Conservation (phyloP, 129 eudicot genomes). For the Flaveria bidentis region DNA sequence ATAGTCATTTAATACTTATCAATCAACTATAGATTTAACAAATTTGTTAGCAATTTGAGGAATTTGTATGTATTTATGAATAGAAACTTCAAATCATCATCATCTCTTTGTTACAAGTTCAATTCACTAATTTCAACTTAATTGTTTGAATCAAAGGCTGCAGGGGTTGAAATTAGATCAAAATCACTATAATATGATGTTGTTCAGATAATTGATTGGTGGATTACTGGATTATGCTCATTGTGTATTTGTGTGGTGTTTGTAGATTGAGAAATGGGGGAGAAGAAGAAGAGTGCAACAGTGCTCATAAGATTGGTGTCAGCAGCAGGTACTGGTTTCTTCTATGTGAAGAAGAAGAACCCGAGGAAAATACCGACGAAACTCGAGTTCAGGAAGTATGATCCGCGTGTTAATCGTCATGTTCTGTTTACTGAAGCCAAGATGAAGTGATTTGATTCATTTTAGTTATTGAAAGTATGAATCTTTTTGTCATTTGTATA, state of each 20-base stretch:
- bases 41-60: background rate
- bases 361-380: slow-evolving; percentile 72
- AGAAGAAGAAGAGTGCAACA: slow-evolving; percentile 84
- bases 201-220: background rate
- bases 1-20: too few relatives aligned
- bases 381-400: slow-evolving; percentile 87
- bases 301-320: slow-evolving; percentile 73
- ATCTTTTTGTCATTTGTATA: background rate
- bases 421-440: slow-evolving; percentile 84
- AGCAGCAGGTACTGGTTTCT: slow-evolving; percentile 92
- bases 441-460: slow-evolving; percentile 57
- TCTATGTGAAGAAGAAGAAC: slow-evolving; percentile 85
- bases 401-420: slow-evolving; percentile 88
- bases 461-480: background rate
- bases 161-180: too few relatives aligned
- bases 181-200: too few relatives aligned
- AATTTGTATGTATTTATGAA: background rate
- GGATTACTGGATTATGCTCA: slow-evolving; percentile 19
- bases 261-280: slow-evolving; percentile 59
- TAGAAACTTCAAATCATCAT: background rate
- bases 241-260: background rate
- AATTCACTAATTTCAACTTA: background rate
- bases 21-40: too few relatives aligned
- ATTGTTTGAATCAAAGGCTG: slow-evolving; percentile 1
- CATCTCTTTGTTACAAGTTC: background rate